Conservation (phyloP, 2,329 filamentous ascomycete species). For the Capronia epimyces region DNA sequence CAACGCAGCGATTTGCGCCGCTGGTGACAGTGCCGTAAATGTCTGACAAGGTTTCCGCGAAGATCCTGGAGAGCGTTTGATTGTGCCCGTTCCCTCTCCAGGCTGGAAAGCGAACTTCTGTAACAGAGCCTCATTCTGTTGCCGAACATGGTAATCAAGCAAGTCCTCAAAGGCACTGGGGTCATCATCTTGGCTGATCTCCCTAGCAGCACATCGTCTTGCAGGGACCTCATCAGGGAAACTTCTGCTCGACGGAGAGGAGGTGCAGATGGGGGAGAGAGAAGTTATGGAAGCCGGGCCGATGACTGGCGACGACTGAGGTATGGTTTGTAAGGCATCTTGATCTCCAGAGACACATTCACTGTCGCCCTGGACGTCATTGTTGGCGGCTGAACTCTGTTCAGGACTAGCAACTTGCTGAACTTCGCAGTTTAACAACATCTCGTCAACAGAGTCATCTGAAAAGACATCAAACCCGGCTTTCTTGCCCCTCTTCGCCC, state of each 20-base stretch:
- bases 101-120: conserved; percentile 36
- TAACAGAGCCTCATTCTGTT: conserved; percentile 35
- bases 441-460: conserved; percentile 48
- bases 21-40: conserved; percentile 11
- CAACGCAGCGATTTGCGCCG: conserved; percentile 17
- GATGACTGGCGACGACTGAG: conserved; percentile 25
- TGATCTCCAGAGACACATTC: conserved; percentile 9
- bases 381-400: not conserved
- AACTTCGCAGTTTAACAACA: conserved; percentile 42
- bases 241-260: not conserved
- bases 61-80: not conserved
- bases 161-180: conserved; percentile 33
- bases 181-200: conserved; percentile 19
- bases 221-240: not conserved
- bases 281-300: not conserved
- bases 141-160: conserved; percentile 35
- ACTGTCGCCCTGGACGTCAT: not conserved
- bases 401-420: conserved; percentile 22
- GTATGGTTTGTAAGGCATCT: conserved; percentile 12
- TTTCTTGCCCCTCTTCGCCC: conserved; percentile 40
- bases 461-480: conserved; percentile 48
- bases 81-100: not conserved
- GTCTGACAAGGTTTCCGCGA: not conserved
- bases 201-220: not conserved
- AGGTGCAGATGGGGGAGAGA: not conserved